Base-by-base conservation (phyloP, 805 yeast genomes). In the Nakazawaea ishiwadae region DNA sequence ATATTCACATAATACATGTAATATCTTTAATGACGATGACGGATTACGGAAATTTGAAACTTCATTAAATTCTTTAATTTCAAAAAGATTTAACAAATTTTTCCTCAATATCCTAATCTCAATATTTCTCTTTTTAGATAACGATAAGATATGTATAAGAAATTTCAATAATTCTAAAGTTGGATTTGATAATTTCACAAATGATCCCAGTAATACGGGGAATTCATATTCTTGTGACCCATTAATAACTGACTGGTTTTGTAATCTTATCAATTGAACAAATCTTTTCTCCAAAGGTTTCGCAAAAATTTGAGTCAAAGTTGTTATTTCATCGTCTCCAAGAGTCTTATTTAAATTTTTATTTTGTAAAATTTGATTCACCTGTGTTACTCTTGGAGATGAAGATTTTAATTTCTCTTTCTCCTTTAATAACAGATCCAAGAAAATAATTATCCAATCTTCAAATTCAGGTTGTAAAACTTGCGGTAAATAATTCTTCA, bases 391-490 rank as follows among this genome's bases (percentile, higher is more conserved):
- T 50, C 91, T 68, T 40, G 81, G 86, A 4, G 42, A 28, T 9
- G 38, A 16, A 5, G 62, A 56, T 18, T 65, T 52, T 3, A 58
- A 56, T 1, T 63, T 67, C 11, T 62, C 62, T 48, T 85, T 83
- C 35, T 67, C 64, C 43, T 76, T 77, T 27, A 80, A 67, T 49
- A 88, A 63, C 2, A 84, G 66, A 57, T 86, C 93, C 53, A 90
- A 60, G 52, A 88, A 81, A 46, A 87, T 76, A 33, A 79, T 65
- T 30, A 86, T 65, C 96, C 96, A 93, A 51, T 84, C 93, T 35
- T 81, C 84, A 65, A 93, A 89, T 56, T 93, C 98, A 5, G 73
- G 74, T 52, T 80, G 91, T 47, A 84, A 75, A 14, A 88, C 73
- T 1, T 69, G 59, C 0, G 99, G 97, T 31, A 93, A 62, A 49